Conservation (phyloP, 257 asterid species). For the Nicotiana attenuata region DNA sequence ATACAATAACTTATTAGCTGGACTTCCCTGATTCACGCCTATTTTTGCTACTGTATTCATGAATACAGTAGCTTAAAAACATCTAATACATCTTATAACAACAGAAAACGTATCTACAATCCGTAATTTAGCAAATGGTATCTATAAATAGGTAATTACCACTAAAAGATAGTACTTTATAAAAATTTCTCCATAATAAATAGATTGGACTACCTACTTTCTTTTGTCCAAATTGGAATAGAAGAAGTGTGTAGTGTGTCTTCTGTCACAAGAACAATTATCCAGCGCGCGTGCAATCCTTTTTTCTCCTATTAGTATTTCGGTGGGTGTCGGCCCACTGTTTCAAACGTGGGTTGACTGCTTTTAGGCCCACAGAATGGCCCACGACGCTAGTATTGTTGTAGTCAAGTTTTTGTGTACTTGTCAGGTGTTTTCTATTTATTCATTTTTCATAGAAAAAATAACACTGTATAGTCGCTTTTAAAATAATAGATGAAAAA, state of each 20-base stretch:
- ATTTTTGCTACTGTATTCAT: too few species aligned
- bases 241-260: neutral
- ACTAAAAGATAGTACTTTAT: too few species aligned
- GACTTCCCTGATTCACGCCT: too few species aligned
- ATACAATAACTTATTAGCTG: too few species aligned
- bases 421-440: neutral
- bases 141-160: too few species aligned
- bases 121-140: too few species aligned
- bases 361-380: neutral
- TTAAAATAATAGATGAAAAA: too few species aligned
- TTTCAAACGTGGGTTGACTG: slow-evolving; percentile 20
- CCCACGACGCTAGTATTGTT: slow-evolving; percentile 23
- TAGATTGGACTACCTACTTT: neutral
- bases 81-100: too few species aligned
- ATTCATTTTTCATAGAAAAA: neutral
- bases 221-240: neutral
- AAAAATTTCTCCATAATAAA: too few species aligned
- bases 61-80: too few species aligned
- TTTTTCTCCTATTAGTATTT: neutral
- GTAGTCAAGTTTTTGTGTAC: neutral
- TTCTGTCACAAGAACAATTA: slow-evolving; percentile 1
- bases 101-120: too few species aligned
- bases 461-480: too few species aligned
- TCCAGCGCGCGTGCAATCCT: slow-evolving; percentile 25
- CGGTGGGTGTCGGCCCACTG: slow-evolving; percentile 39